Percentiles rank a stretch among this genome's conserved stretches.
phyloP scores from a whole-genome alignment of 192 early-diverging fungal species.

The Podila verticillata region DNA sequence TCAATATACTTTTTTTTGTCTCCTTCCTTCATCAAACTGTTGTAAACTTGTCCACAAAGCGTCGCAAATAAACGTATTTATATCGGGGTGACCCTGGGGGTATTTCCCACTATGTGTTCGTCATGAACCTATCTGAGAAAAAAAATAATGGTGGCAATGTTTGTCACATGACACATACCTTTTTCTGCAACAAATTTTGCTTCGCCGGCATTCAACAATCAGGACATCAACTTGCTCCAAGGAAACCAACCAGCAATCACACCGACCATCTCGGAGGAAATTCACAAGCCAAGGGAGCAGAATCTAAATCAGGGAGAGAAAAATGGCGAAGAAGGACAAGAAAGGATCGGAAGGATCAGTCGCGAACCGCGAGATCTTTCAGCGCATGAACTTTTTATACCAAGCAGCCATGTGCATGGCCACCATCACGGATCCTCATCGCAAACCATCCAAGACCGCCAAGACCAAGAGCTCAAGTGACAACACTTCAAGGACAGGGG shows the following conservation, averaged over 20 bases:
- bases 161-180: not conserved
- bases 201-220: not conserved
- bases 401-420: conserved; percentile 70
- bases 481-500: conserved; percentile 3
- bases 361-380: conserved; percentile 64
- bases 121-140: too few relatives aligned
- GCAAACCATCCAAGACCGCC: not conserved
- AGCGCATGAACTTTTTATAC: conserved; percentile 74
- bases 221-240: not conserved
- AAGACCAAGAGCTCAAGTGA: not conserved
- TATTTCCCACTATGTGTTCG: too few relatives aligned
- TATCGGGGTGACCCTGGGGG: too few relatives aligned
- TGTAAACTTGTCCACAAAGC: too few relatives aligned
- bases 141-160: too few relatives aligned
- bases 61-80: too few relatives aligned
- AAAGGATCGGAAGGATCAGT: conserved; percentile 37
- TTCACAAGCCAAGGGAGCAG: too few relatives aligned
- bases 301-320: not conserved
- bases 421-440: conserved; percentile 35
- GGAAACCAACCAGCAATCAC: not conserved
- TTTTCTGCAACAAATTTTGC: not conserved
- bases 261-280: too few relatives aligned
- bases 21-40: not conserved
- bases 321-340: conserved; percentile 49
- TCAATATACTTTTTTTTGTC: not conserved